Evolutionary conservation across 805 yeast genomes (phyloP).

Genomic region (Nakazawaea peltata): DNA sequence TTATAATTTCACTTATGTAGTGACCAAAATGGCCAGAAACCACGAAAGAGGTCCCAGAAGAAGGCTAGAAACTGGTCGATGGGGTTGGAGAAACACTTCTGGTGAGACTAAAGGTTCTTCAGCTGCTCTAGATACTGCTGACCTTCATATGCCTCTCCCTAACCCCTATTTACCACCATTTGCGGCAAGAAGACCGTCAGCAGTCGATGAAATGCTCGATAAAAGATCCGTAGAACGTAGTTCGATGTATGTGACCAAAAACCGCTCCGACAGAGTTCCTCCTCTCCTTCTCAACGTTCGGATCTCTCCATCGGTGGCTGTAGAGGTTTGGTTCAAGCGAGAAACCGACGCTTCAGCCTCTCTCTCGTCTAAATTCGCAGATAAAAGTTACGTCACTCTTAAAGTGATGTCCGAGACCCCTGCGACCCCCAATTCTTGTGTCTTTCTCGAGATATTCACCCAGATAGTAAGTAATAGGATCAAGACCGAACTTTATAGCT

Average conservation of each 20-base stretch:
- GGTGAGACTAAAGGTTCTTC: too few species aligned
- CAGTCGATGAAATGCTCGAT: slow-evolving; percentile 17
- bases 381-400: neutral
- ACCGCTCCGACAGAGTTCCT: too few species aligned
- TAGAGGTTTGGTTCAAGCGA: neutral
- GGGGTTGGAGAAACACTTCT: too few species aligned
- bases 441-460: slow-evolving; percentile 38
- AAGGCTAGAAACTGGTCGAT: too few species aligned
- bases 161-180: slow-evolving; percentile 29
- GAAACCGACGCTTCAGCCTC: too few species aligned
- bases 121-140: slow-evolving; percentile 2
- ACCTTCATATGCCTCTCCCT: slow-evolving; percentile 18
- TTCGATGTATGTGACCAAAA: slow-evolving; percentile 20
- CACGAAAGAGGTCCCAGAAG: too few species aligned
- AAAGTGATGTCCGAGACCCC: neutral
- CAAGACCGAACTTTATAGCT: slow-evolving; percentile 37
- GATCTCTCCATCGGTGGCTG: too few species aligned
- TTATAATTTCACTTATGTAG: too few species aligned
- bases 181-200: slow-evolving; percentile 20
- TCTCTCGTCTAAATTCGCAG: neutral
- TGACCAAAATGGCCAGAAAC: too few species aligned
- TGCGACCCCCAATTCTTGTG: neutral
- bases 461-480: slow-evolving; percentile 37
- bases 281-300: too few species aligned
- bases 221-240: slow-evolving; percentile 12